Evolutionary conservation across 371 early-diverging fungal species (phyloP).

Genomic region (Coemansia sp.): DNA sequence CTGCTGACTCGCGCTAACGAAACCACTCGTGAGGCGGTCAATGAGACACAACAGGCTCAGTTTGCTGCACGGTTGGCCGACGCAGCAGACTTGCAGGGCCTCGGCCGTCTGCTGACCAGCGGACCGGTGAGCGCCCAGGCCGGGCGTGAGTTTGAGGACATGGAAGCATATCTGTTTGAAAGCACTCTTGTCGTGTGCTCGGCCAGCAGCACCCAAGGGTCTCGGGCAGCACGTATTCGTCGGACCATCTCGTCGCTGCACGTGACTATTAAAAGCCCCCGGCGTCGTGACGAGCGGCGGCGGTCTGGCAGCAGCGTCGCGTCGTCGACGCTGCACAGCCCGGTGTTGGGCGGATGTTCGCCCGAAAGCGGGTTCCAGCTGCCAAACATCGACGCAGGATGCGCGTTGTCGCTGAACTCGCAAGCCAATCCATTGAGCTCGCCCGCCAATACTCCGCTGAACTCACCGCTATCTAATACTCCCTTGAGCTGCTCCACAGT

Average conservation of each 20-base stretch:
- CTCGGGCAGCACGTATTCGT: constrained; percentile 19
- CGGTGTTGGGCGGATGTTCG: constrained; percentile 7
- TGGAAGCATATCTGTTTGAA: constrained; percentile 37
- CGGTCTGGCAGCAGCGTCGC: constrained; percentile 31
- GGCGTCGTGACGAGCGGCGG: constrained; percentile 19
- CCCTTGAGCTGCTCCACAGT: not conserved
- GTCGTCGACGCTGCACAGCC: constrained; percentile 29
- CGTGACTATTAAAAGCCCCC: constrained; percentile 17
- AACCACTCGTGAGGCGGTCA: constrained; percentile 35
- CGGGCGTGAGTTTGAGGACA: constrained; percentile 14
- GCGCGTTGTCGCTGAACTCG: constrained; percentile 14
- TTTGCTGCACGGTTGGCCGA: constrained; percentile 37
- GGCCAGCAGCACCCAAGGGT: not conserved
- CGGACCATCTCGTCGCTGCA: constrained; percentile 42
- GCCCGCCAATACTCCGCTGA: not conserved
- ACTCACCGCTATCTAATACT: not conserved
- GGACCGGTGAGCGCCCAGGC: constrained; percentile 20
- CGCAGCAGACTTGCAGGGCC: not conserved
- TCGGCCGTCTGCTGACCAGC: constrained; percentile 33
- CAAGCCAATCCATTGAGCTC: not conserved
- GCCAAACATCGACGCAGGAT: constrained; percentile 33
- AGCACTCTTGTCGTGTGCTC: constrained; percentile 23
- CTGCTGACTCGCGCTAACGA: constrained; percentile 43
- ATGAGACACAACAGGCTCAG: constrained; percentile 16
- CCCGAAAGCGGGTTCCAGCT: constrained; percentile 27